phyloP scores from a whole-genome alignment of 176 grass and related monocot genomes.

The Ananas comosus region DNA sequence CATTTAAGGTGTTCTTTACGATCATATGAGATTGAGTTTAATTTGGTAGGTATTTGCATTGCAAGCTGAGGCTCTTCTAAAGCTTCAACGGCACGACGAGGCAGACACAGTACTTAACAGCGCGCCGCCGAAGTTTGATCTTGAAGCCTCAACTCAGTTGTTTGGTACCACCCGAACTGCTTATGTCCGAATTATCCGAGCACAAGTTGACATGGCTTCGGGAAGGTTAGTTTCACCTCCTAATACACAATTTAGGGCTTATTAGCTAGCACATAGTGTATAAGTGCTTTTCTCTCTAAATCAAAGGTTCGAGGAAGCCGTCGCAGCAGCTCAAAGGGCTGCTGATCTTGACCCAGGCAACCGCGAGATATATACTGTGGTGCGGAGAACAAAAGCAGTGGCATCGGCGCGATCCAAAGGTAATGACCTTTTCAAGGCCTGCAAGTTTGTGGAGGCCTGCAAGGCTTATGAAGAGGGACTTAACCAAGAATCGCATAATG shows the following conservation, averaged over 20 bases:
- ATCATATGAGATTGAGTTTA: too few relatives aligned
- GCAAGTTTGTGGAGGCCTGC: constrained; percentile 67
- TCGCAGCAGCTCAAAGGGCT: constrained; percentile 47
- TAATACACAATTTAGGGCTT: not conserved
- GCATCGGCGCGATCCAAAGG: constrained; percentile 65
- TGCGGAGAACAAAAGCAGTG: constrained; percentile 37
- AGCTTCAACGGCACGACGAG: constrained; percentile 69
- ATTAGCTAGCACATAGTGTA: not conserved
- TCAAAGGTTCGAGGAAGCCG: constrained; percentile 66
- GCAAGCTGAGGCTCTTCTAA: constrained; percentile 74
- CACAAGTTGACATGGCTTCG: constrained; percentile 74
- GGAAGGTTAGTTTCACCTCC: constrained; percentile 38
- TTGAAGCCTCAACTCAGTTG: constrained; percentile 57
- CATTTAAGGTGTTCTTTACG: not conserved
- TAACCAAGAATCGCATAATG: constrained; percentile 37
- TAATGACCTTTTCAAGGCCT: constrained; percentile 77
- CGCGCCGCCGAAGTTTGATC: constrained; percentile 46
- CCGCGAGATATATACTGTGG: constrained; percentile 47
- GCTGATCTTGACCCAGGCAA: constrained; percentile 67
- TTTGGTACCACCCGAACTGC: constrained; percentile 58
- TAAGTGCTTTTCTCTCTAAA: not conserved
- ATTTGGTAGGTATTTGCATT: constrained; percentile 48
- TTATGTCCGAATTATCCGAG: constrained; percentile 53
- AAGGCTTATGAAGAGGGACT: constrained; percentile 60
- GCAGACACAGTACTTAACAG: constrained; percentile 37